Conservation (phyloP, 257 asterid species). For the Rehmannia glutinosa region DNA sequence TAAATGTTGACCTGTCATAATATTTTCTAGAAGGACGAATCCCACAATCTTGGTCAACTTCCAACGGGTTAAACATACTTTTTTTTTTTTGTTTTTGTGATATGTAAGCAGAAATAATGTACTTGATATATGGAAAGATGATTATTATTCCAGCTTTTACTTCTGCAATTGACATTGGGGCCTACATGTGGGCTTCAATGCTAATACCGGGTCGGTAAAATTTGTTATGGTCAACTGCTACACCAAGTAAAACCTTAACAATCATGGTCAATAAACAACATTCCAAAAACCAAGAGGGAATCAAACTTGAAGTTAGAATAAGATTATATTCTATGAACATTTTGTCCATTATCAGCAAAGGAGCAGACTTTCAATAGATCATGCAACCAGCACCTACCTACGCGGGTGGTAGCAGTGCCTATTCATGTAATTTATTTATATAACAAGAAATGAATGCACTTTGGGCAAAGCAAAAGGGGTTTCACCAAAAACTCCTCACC, state of each 20-base stretch:
- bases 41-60: too few relatives aligned
- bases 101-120: too few relatives aligned
- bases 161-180: background rate
- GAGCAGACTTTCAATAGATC: background rate
- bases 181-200: background rate
- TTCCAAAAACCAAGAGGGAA: background rate
- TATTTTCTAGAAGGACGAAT: too few relatives aligned
- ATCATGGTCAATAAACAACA: background rate
- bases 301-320: background rate
- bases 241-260: background rate
- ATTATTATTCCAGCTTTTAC: background rate
- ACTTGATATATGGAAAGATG: background rate
- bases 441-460: background rate
- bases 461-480: background rate
- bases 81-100: too few relatives aligned
- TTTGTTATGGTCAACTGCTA: background rate
- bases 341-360: background rate
- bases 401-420: background rate
- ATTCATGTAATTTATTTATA: background rate
- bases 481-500: constrained; percentile 33
- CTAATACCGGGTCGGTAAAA: too few relatives aligned
- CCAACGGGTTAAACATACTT: too few relatives aligned
- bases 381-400: background rate
- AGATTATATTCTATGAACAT: too few relatives aligned
- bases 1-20: background rate